phyloP scores from a whole-genome alignment of 495 filamentous ascomycete genomes.

The Penicillium paradoxum region DNA sequence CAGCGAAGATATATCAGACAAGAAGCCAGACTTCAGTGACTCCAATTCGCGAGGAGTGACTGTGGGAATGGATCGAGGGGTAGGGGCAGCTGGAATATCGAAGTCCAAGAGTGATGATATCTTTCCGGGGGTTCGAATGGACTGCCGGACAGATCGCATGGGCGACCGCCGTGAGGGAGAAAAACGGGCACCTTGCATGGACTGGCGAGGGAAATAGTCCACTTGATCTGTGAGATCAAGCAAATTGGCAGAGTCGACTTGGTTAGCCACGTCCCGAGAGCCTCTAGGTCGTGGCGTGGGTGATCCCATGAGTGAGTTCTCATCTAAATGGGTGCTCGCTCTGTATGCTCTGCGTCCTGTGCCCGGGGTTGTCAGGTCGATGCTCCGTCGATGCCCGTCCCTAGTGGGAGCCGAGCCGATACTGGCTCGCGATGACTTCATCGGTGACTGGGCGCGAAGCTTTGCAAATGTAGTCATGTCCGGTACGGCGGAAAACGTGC shows the following conservation, averaged over 20 bases:
- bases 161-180: slow-evolving; percentile 46
- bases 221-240: slow-evolving; percentile 86
- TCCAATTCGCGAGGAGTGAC: slow-evolving; percentile 92
- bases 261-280: slow-evolving; percentile 49
- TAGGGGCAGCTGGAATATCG: slow-evolving; percentile 83
- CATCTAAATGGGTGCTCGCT: slow-evolving; percentile 31
- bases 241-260: slow-evolving; percentile 47
- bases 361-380: slow-evolving; percentile 34
- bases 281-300: slow-evolving; percentile 57
- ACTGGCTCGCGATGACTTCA: slow-evolving; percentile 36
- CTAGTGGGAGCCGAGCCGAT: slow-evolving; percentile 23
- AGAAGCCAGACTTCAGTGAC: slow-evolving; percentile 78
- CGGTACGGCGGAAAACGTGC: slow-evolving; percentile 79
- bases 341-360: slow-evolving; percentile 28
- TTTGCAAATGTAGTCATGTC: slow-evolving; percentile 84
- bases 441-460: slow-evolving; percentile 54
- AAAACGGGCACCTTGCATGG: slow-evolving; percentile 34
- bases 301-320: slow-evolving; percentile 42
- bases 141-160: slow-evolving; percentile 27
- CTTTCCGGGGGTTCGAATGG: slow-evolving; percentile 36
- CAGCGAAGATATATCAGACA: slow-evolving; percentile 84
- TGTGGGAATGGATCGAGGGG: slow-evolving; percentile 83
- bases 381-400: slow-evolving; percentile 15
- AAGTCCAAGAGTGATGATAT: slow-evolving; percentile 70
- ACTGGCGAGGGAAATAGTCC: slow-evolving; percentile 45